Evolutionary conservation across 2,329 filamentous ascomycete genomes (phyloP).

Genomic region (Mariannaea elegans): DNA sequence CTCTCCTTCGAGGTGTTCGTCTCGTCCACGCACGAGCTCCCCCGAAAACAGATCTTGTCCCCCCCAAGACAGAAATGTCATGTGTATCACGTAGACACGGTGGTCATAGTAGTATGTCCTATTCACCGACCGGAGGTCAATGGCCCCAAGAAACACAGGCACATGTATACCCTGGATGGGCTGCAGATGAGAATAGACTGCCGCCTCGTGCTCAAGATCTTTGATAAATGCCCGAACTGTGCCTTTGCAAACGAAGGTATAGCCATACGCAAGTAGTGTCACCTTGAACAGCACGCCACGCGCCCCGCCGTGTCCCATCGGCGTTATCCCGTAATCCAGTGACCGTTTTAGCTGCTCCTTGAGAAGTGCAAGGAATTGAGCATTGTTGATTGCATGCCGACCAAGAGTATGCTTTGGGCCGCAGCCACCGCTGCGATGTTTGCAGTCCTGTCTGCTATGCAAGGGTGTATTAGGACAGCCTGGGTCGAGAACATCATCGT

Average conservation of each 20-base stretch:
- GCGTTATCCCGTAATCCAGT: constrained; percentile 2
- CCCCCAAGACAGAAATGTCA: no score
- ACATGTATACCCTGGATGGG: no score
- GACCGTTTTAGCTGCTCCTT: background rate
- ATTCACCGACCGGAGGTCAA: no score
- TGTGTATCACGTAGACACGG: no score
- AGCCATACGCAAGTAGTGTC: constrained; percentile 51
- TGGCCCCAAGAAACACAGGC: no score
- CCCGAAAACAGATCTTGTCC: no score
- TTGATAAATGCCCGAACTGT: constrained; percentile 44
- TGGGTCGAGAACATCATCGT: background rate
- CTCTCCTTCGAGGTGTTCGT: no score
- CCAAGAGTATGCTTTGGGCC: background rate
- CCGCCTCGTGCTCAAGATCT: constrained; percentile 48
- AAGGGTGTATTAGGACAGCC: background rate
- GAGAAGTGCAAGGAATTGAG: background rate
- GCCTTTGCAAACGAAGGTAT: constrained; percentile 54
- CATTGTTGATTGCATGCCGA: background rate
- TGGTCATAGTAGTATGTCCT: no score
- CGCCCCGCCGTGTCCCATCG: background rate
- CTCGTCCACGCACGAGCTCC: no score
- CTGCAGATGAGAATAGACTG: no score
- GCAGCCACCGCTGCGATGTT: background rate
- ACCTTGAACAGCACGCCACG: constrained; percentile 49
- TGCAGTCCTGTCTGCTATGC: background rate